A percentile compares a stretch with the other conserved stretches of the same genome.
Evolutionary conservation across 2,329 filamentous ascomycete genomes (phyloP).

Genomic region (Pseudogymnoascus sp.): DNA sequence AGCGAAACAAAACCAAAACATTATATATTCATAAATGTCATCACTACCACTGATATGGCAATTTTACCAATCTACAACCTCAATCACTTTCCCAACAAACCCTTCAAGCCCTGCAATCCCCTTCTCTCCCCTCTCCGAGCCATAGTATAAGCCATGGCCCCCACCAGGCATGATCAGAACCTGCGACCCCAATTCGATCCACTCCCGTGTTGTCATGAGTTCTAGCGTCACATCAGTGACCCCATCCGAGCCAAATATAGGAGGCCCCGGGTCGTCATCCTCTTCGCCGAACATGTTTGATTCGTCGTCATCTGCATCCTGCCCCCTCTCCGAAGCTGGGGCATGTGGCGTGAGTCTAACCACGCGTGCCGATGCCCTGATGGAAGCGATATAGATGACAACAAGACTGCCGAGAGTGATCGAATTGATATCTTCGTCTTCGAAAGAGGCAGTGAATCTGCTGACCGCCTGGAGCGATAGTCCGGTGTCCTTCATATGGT

Average conservation of each 20-base stretch:
- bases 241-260: constrained; percentile 32
- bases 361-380: constrained; percentile 73
- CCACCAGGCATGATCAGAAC: constrained; percentile 66
- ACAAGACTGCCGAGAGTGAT: constrained; percentile 61
- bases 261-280: constrained; percentile 22
- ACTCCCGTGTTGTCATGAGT: constrained; percentile 61
- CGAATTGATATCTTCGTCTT: constrained; percentile 50
- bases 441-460: constrained; percentile 64
- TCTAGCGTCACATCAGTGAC: constrained; percentile 54
- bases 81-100: constrained; percentile 60
- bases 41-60: neutral
- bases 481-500: constrained; percentile 47
- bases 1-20: neutral
- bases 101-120: constrained; percentile 57
- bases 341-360: constrained; percentile 38
- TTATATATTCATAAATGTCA: constrained; percentile 6
- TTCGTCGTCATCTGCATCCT: constrained; percentile 20
- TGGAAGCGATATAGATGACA: constrained; percentile 80
- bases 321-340: constrained; percentile 20
- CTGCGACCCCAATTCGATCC: constrained; percentile 62
- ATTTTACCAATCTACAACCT: constrained; percentile 45
- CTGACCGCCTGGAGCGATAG: constrained; percentile 56
- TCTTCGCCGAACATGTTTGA: constrained; percentile 39
- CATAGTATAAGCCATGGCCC: constrained; percentile 49
- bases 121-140: constrained; percentile 45